These are phyloP conservation scores for Chaetomiaceae sp. DNA, from an alignment of 2,329 filamentous ascomycete genomes.

Conservation along the genomic window DNA sequence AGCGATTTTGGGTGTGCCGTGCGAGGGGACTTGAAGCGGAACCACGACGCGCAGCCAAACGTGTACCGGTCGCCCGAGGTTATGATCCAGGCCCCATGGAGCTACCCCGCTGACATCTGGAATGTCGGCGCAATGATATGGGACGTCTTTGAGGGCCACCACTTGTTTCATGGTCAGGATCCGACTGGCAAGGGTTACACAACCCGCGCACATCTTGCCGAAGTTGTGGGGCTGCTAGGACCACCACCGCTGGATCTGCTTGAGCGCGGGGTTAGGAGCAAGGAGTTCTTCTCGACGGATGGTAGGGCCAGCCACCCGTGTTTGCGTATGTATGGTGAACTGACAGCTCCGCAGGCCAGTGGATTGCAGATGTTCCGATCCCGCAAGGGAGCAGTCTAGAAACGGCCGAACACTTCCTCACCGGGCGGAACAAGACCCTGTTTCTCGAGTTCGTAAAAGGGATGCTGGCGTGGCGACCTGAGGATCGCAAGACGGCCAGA, in stretches of 20 bases:
- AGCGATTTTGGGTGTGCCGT: constrained; percentile 35
- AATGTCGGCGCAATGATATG: constrained; percentile 36
- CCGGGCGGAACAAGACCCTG: constrained; percentile 1
- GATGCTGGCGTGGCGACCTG: constrained; percentile 20
- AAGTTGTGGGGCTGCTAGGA: constrained; percentile 45
- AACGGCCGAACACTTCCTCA: background rate
- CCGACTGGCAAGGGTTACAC: constrained; percentile 39
- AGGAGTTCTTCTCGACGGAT: constrained; percentile 13
- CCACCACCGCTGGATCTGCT: constrained; percentile 36
- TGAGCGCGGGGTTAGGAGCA: background rate
- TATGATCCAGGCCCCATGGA: constrained; percentile 34
- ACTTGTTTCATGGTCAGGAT: constrained; percentile 37
- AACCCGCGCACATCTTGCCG: constrained; percentile 37
- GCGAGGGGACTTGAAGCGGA: constrained; percentile 29
- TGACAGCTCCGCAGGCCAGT: background rate
- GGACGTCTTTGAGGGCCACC: constrained; percentile 34
- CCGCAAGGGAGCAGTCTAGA: constrained; percentile 4
- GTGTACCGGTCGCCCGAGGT: constrained; percentile 33
- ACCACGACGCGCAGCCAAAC: constrained; percentile 18
- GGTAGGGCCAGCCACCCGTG: no score
- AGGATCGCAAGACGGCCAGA: constrained; percentile 13
- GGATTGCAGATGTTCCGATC: constrained; percentile 1
- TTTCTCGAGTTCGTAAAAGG: constrained; percentile 15
- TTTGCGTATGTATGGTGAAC: no score
- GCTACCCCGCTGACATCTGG: constrained; percentile 36